These are phyloP conservation scores for Leccinum boreale DNA, from an alignment of 768 basidiomycete genomes.

Conservation along the genomic window DNA sequence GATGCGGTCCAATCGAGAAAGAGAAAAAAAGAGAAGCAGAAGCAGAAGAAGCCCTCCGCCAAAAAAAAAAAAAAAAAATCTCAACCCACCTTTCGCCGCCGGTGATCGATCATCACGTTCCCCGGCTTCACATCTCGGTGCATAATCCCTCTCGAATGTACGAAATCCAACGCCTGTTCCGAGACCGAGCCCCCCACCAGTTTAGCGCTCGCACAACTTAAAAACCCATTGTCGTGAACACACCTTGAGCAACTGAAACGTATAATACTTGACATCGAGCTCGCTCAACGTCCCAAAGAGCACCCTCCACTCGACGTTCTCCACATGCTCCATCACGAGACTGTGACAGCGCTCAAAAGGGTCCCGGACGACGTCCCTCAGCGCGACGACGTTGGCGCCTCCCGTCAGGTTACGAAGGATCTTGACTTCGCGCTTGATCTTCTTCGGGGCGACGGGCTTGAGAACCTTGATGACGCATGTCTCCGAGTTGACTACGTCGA, in stretches of 20 bases:
- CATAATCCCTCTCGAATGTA: conserved; percentile 71
- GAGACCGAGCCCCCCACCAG: not conserved
- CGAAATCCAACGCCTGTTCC: conserved; percentile 57
- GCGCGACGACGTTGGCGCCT: conserved; percentile 63
- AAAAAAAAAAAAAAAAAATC: not conserved
- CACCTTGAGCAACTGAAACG: conserved; percentile 60
- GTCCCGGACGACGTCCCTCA: conserved; percentile 69
- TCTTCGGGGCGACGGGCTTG: conserved; percentile 63
- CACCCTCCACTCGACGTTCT: conserved; percentile 64
- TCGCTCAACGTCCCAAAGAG: conserved; percentile 58
- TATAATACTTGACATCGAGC: conserved; percentile 65
- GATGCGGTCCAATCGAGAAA: not conserved
- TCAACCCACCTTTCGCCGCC: conserved; percentile 49
- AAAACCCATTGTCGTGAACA: not conserved
- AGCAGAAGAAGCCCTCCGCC: too few species aligned
- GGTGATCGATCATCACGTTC: conserved; percentile 74
- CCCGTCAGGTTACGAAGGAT: conserved; percentile 67
- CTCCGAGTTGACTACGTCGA: conserved; percentile 52
- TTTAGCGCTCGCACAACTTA: not conserved
- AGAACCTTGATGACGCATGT: conserved; percentile 67
- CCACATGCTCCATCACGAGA: conserved; percentile 66
- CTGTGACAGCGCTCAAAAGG: conserved; percentile 58
- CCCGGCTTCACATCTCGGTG: conserved; percentile 67
- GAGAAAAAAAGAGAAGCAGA: too few species aligned
- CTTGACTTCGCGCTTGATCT: conserved; percentile 76